Conservation (phyloP, 129 eudicot genomes). For the Daucus carota region DH1_v3.0 NC_030387.2:38098501-38099000, state of each 20-base stretch:
- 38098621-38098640: slow-evolving; percentile 84
- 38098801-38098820: slow-evolving; percentile 69
- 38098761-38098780: slow-evolving; percentile 72
- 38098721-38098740: slow-evolving; percentile 63
- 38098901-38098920: slow-evolving; percentile 77
- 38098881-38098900: slow-evolving; percentile 72
- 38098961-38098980: slow-evolving; percentile 68
- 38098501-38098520: not conserved
- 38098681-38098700: slow-evolving; percentile 67
- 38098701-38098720: slow-evolving; percentile 58
- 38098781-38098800: slow-evolving; percentile 70
- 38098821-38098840: slow-evolving; percentile 64
- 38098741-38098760: slow-evolving; percentile 70
- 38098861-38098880: slow-evolving; percentile 79
- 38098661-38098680: slow-evolving; percentile 80
- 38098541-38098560: not conserved
- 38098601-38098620: slow-evolving; percentile 8
- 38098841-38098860: slow-evolving; percentile 61
- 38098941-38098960: slow-evolving; percentile 90
- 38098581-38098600: not conserved
- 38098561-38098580: not conserved
- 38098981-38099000: slow-evolving; percentile 78
- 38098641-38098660: slow-evolving; percentile 78
- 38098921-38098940: slow-evolving; percentile 77
- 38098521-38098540: not conserved